A percentile compares a stretch with the other conserved stretches of the same genome.
These are phyloP conservation scores for Priceomyces castillae DNA, from an alignment of 805 yeast genomes.

Conservation along the genomic window DNA sequence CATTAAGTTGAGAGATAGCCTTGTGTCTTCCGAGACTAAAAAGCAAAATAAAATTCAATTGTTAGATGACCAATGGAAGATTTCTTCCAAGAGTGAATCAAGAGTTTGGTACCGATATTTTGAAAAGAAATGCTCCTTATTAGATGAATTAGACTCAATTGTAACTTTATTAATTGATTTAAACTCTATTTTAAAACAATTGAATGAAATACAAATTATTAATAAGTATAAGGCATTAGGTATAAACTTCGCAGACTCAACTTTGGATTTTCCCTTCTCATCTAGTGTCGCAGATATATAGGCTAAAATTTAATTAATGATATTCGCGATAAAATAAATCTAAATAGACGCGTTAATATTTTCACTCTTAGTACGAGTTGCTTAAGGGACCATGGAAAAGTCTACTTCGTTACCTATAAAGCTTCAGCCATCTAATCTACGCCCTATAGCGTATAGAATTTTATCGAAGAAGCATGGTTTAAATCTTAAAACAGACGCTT, in stretches of 20 bases:
- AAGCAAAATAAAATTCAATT: constrained; percentile 11
- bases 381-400: constrained; percentile 13
- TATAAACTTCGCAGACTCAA: background rate
- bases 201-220: constrained; percentile 6
- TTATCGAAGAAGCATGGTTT: constrained; percentile 90
- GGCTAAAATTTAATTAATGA: background rate
- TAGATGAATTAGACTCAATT: constrained; percentile 13
- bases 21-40: constrained; percentile 8
- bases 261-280: background rate
- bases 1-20: constrained; percentile 10
- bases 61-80: constrained; percentile 9
- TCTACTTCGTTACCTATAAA: constrained; percentile 57
- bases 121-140: constrained; percentile 11
- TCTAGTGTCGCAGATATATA: background rate
- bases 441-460: constrained; percentile 90
- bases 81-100: constrained; percentile 1
- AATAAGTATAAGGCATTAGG: background rate
- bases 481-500: constrained; percentile 82
- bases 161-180: constrained; percentile 12
- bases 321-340: background rate
- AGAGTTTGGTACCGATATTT: constrained; percentile 9
- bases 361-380: background rate
- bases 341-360: background rate
- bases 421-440: constrained; percentile 74
- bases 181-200: constrained; percentile 7